Base-by-base conservation (phyloP, 1,284 basidiomycete species). In the Cryptococcus sp. region DNA sequence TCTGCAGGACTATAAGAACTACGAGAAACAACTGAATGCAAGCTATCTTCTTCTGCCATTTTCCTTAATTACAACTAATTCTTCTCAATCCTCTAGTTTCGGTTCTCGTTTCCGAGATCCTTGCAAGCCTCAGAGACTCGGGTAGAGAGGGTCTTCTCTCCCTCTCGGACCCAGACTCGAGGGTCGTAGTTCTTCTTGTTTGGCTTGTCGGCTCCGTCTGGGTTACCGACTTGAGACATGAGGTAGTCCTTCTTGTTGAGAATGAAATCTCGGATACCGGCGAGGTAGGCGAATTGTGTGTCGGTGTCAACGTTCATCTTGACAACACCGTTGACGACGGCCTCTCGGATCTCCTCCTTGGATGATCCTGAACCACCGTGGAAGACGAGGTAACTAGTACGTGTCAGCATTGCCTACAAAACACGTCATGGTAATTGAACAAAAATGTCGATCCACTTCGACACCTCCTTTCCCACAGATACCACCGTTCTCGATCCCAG, bases 341-440 rank as follows among this genome's bases (percentile, higher is more conserved):
- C 95, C 50, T 88, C 92, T 70, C 82, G 82, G 80, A 98, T 98
- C 81, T 99, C 96, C 57, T 96, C 87, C 81, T 95, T 94, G 69
- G 88, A 87, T 41, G 95, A 98, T 57, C 96, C 96, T 56, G 95
- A 98, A 67, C 96, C 96, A 79, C 96, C 96, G 82, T 99, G 96
- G 92, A 98, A 99, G 79, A 98, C 96, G 60, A 98, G 89, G 86
- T 88, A 98, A 68, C 89, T 90, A 60, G 13, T 30, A 47, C 33
- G 49, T 36, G 58, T 65, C 46, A 61, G 53, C 49, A 11, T 50
- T 15, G 23, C 15, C 23, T 23, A 34, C 30, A 38, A 52, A 32
- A 15, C 30, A 15, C 41, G 46, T 36, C 5, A 37, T 15, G 5
- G 13, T 42, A 43, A 32, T 35, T n/a, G 50, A 15, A 46, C 31